phyloP scores from a whole-genome alignment of 2,329 filamentous ascomycete species.

The Apiospora saccharicola region DNA sequence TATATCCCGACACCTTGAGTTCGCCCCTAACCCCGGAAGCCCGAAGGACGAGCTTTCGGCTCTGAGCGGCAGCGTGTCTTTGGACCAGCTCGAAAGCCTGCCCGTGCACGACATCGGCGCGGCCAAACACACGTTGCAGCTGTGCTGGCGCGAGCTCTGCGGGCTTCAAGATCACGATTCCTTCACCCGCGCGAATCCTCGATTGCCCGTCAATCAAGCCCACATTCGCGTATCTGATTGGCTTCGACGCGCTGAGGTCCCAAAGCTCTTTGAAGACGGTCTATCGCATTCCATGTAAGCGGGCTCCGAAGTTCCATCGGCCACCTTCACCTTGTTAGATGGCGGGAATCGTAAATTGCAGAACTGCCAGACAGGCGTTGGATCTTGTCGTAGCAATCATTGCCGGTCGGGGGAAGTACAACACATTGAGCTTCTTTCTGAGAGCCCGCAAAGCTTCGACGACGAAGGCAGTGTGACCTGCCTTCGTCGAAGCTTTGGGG shows the following conservation, averaged over 20 bases:
- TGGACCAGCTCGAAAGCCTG: neutral
- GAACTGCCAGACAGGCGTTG: neutral
- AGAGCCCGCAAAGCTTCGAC: neutral
- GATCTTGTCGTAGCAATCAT: neutral
- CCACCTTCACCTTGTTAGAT: too few relatives aligned
- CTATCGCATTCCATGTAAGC: neutral
- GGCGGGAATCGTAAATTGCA: neutral
- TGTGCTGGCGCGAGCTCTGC: neutral
- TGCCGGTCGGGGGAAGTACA: neutral
- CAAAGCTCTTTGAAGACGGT: neutral
- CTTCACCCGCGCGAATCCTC: too few relatives aligned
- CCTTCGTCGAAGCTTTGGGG: too few relatives aligned
- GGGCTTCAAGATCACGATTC: neutral
- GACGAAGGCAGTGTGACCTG: neutral
- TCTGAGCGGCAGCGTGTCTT: too few relatives aligned
- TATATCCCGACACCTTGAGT: neutral
- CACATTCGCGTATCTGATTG: neutral
- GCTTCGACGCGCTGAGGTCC: neutral
- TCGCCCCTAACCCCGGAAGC: neutral
- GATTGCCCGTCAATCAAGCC: neutral
- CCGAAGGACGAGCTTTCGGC: neutral
- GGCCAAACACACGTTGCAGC: neutral
- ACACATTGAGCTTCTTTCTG: neutral
- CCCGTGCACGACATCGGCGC: neutral
- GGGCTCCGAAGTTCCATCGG: neutral